Evolutionary conservation across 2,329 filamentous ascomycete species (phyloP), one percentile per base, ranked within the genome.

Genomic region (Penicillium oxalicum): DNA sequence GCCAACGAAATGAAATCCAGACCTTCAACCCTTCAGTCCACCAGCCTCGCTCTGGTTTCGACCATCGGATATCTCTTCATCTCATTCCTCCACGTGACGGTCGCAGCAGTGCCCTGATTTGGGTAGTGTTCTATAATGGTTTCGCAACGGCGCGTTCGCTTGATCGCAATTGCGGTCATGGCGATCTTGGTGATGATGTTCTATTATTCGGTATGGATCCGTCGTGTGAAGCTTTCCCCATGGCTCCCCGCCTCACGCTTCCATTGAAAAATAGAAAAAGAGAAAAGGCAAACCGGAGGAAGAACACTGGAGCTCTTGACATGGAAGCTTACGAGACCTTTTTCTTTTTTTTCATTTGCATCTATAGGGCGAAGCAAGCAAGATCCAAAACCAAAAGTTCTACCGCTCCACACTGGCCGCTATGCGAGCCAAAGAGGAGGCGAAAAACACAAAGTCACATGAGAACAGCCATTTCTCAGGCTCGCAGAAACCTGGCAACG

Each of bases 131-230:
- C 18, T 18, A 59, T 50, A 47, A 89, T 89, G 86, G 80, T 82
- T 61, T 86, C 85, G 18, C 75, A 79, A 59, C 83, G 88, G 56
- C 83, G 88, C 59, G 64, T 88, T 60, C 83, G 84, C 63, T 73
- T 86, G 58, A 72, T 89, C 48, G 73, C 81, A 55, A 74, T 91
- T 61, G 74, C 84, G 48, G 75, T 83, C 48, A 58, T 90, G 57
- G 75, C 83, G 56, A 74, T 80, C 50, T 70, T 91, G 51, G 70
- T 91, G 57, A 76, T 84, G 40, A 72, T 86, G 47, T 74, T 94
- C 58, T 89, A 91, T 74, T 84, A 88, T 65, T 85, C 84, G 49
- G 81, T 85, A 65, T 74, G 76, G 49, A 6, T 26, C 29, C 29
- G 2, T 11, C 11, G 29, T 29, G 9, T 4, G 11, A 29, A 13